Conservation (phyloP, 1,284 basidiomycete genomes). For the Ceratobasidium sp. region DNA sequence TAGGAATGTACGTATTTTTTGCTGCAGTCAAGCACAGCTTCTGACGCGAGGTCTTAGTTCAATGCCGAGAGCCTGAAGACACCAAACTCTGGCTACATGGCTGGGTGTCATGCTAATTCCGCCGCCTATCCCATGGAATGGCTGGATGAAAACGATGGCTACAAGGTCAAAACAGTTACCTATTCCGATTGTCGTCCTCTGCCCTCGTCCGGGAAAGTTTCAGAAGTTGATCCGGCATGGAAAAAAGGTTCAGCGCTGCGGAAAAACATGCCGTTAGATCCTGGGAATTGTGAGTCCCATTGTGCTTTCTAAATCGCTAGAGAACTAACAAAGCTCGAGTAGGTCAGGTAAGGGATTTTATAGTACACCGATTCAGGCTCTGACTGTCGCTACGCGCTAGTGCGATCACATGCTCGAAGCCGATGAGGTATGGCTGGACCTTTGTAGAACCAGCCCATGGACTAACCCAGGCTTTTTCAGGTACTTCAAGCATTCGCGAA, state of each 20-base stretch:
- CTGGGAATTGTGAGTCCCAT: background rate
- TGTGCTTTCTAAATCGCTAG: background rate
- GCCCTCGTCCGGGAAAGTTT: background rate
- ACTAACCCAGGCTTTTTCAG: background rate
- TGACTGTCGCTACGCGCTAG: background rate
- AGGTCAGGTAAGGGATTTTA: constrained; percentile 13
- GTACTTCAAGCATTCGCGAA: background rate
- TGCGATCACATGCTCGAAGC: constrained; percentile 31
- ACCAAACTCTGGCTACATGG: background rate
- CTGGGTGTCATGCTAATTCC: constrained; percentile 11
- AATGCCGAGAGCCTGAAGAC: background rate
- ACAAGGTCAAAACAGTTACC: background rate
- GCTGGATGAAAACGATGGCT: background rate
- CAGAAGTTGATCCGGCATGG: constrained; percentile 4
- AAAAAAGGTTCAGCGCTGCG: background rate
- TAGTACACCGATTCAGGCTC: background rate
- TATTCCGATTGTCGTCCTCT: constrained; percentile 20
- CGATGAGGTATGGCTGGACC: constrained; percentile 14
- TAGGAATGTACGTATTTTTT: background rate
- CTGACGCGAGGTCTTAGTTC: background rate
- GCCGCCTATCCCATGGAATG: constrained; percentile 14
- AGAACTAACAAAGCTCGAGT: background rate
- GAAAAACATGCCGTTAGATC: constrained; percentile 12
- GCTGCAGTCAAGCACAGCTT: background rate
- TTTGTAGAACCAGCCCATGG: background rate